Base-by-base conservation (phyloP, 352 stramenopile species). In the Thraustotheca clavata region DNA sequence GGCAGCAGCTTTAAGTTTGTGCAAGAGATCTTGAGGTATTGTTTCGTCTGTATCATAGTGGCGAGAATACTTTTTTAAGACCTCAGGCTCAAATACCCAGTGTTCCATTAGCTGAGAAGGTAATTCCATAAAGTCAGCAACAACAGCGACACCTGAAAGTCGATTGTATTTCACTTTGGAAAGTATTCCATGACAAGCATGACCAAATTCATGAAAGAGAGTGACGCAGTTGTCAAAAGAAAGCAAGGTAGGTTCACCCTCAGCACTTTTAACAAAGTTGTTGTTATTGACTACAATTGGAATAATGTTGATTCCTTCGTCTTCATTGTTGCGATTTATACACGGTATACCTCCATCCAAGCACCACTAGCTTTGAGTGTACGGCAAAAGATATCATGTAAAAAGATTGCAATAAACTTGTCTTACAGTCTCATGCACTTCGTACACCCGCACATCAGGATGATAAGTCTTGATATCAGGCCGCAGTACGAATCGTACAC, bases 271-370 rank as follows among this genome's bases (percentile, higher is more conserved):
- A 26, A 76, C 77, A 70, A 88, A 85, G 47, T 88, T 88, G 68
- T 88, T 88, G 63, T 88, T 88, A 61, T 88, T 88, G 14, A 63
- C 73, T 24, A 88, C 75, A 60, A 88, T 82, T 16, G 79, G 79
- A 41, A 86, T 69, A 5, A 62, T 66, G 31, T 79, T 55, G 49
- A 77, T 75, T 18, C 33, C n/a, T 11, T 22, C 7, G 48, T 79
- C 68, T 27, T 62, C 34, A 62, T 61, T 67, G n/a, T 43, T 73
- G 54, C 75, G 76, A 24, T 81, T 69, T 88, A 77, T 36, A 61
- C 69, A 29, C 79, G 76, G 52, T 79, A 83, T 65, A 87, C 77
- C 47, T 63, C 76, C 79, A 88, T 88, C 79, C 79, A 88, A 16
- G 76, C 76, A 31, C 76, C 79, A 65, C 63, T 70, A 12, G 47